These are phyloP conservation scores for Penicillium samsonianum DNA, from an alignment of 495 filamentous ascomycete genomes.

Conservation along the genomic window DNA sequence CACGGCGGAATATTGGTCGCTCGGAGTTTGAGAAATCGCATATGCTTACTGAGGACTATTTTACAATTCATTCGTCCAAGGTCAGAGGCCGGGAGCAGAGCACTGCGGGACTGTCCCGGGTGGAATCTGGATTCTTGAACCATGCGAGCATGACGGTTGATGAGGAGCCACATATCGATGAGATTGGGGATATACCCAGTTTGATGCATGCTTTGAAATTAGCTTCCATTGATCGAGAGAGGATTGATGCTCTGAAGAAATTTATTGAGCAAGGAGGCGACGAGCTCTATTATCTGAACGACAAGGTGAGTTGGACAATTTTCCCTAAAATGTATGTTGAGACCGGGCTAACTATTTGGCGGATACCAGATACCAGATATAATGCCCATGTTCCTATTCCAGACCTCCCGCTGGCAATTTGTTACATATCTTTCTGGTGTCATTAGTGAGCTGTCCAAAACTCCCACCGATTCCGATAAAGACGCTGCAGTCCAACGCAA, in stretches of 20 bases:
- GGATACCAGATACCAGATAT: conserved; percentile 68
- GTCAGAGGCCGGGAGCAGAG: conserved; percentile 44
- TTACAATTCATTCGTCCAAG: conserved; percentile 67
- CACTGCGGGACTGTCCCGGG: conserved; percentile 31
- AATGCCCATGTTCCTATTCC: conserved; percentile 85
- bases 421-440: conserved; percentile 63
- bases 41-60: conserved; percentile 80
- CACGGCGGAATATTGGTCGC: conserved; percentile 26
- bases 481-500: conserved; percentile 39
- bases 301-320: conserved; percentile 46
- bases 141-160: conserved; percentile 33
- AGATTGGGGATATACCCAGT: conserved; percentile 65
- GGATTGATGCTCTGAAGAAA: conserved; percentile 72
- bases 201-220: conserved; percentile 64
- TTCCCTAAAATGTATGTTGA: neutral
- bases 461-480: conserved; percentile 22
- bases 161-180: conserved; percentile 44
- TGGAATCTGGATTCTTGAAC: conserved; percentile 37
- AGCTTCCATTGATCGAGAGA: conserved; percentile 85
- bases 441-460: conserved; percentile 51
- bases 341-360: conserved; percentile 14
- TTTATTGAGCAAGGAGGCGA: conserved; percentile 81
- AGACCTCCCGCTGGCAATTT: conserved; percentile 78
- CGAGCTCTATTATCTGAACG: conserved; percentile 74
- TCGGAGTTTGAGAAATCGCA: conserved; percentile 52